A percentile compares a stretch with the other conserved stretches of the same genome.
phyloP scores from a whole-genome alignment of 2,329 filamentous ascomycete genomes.

The Verticillium nonalfalfae region DNA sequence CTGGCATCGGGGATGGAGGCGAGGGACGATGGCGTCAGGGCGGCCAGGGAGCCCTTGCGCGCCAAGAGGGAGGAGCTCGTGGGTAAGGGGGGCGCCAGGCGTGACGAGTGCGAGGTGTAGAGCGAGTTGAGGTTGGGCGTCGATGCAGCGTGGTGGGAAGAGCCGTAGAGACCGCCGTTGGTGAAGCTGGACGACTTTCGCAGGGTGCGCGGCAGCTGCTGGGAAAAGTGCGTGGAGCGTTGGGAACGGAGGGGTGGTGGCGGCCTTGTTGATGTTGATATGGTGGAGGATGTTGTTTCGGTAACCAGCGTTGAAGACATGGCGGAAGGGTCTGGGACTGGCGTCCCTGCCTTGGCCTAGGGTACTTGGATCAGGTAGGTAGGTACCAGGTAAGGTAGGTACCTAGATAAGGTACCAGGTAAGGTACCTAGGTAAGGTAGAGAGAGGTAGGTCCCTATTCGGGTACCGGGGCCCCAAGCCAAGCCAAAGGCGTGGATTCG shows the following conservation, averaged over 20 bases:
- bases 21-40: conserved; percentile 57
- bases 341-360: not conserved
- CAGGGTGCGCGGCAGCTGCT: conserved; percentile 17
- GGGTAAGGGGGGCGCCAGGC: conserved; percentile 27
- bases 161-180: conserved; percentile 20
- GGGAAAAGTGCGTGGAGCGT: conserved; percentile 2
- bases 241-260: conserved; percentile 9
- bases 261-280: conserved; percentile 1
- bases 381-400: too few species aligned
- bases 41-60: conserved; percentile 66
- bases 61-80: conserved; percentile 33
- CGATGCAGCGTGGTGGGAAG: conserved; percentile 35
- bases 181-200: conserved; percentile 31
- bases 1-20: conserved; percentile 62
- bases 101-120: conserved; percentile 40
- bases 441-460: not conserved
- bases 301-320: conserved; percentile 3
- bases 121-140: conserved; percentile 52
- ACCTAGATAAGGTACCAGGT: not conserved
- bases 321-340: not conserved
- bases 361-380: not conserved
- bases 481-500: too few species aligned
- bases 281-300: conserved; percentile 1
- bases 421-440: not conserved
- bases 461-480: too few species aligned